phyloP scores from a whole-genome alignment of 2,329 filamentous ascomycete genomes.

The Nigrospora sphaerica region DNA sequence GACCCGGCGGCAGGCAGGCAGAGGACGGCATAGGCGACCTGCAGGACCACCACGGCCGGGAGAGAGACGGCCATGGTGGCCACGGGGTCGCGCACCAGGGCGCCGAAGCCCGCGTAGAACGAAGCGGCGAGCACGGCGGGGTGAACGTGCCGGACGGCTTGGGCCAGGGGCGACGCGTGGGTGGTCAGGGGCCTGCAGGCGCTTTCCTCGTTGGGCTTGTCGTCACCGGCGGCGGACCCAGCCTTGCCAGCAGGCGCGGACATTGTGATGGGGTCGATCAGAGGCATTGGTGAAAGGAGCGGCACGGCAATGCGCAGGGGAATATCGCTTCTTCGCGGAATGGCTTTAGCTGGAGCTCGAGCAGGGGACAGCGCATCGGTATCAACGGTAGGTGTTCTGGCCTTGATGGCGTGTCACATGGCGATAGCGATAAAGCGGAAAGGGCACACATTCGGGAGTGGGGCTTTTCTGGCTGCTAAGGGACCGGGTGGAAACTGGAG shows the following conservation, averaged over 20 bases:
- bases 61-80: conserved; percentile 54
- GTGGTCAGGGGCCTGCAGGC: conserved; percentile 23
- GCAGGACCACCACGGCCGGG: conserved; percentile 55
- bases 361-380: neutral
- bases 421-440: conserved; percentile 2
- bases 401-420: neutral
- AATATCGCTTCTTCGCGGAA: neutral
- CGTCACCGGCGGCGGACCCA: conserved; percentile 12
- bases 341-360: neutral
- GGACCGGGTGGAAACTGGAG: too few species aligned
- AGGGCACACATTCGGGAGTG: too few species aligned
- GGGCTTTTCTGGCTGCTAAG: too few species aligned
- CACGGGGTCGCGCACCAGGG: conserved; percentile 64
- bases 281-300: conserved; percentile 17
- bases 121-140: conserved; percentile 59
- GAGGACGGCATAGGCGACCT: conserved; percentile 54
- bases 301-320: neutral
- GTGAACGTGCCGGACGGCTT: conserved; percentile 58
- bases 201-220: conserved; percentile 16
- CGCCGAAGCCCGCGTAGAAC: conserved; percentile 55
- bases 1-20: conserved; percentile 58
- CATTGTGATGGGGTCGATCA: conserved; percentile 31
- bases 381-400: neutral
- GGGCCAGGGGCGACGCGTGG: conserved; percentile 28
- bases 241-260: conserved; percentile 22